A percentile compares a stretch with the other conserved stretches of the same genome.
Conservation (phyloP, 495 filamentous ascomycete species). For the Aspergillus olivimuriae region DNA sequence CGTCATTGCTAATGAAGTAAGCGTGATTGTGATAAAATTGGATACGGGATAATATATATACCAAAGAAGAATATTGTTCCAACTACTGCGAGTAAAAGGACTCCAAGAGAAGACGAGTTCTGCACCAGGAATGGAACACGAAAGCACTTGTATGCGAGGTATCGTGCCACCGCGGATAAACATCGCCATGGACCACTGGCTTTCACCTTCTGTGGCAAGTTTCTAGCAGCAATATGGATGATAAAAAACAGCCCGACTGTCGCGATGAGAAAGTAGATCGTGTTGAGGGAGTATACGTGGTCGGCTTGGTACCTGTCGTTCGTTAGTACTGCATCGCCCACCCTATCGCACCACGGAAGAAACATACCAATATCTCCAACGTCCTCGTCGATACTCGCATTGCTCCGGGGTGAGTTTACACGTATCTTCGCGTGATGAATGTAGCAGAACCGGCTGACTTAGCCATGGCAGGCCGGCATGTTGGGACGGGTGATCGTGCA, state of each 20-base stretch:
- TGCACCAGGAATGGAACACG: constrained; percentile 25
- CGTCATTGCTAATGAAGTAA: constrained; percentile 46
- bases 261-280: constrained; percentile 43
- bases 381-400: constrained; percentile 36
- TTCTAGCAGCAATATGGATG: constrained; percentile 21
- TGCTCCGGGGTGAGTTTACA: constrained; percentile 43
- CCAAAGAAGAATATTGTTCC: constrained; percentile 44
- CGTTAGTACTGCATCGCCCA: no score
- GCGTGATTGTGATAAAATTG: no score
- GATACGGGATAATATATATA: no score
- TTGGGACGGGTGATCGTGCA: constrained; percentile 4
- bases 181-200: constrained; percentile 18
- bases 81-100: constrained; percentile 29
- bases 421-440: constrained; percentile 35
- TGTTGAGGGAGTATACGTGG: constrained; percentile 42
- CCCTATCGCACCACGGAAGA: no score
- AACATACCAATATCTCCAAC: constrained; percentile 50
- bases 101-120: constrained; percentile 38
- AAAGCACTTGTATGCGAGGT: constrained; percentile 37
- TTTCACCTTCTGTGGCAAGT: constrained; percentile 14
- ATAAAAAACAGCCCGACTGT: constrained; percentile 41
- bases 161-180: constrained; percentile 22
- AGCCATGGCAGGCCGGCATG: constrained; percentile 30
- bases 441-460: constrained; percentile 42
- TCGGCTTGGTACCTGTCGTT: constrained; percentile 44